Conservation (phyloP, 306 rosid species). For the Dicorynia guianensis region DNA sequence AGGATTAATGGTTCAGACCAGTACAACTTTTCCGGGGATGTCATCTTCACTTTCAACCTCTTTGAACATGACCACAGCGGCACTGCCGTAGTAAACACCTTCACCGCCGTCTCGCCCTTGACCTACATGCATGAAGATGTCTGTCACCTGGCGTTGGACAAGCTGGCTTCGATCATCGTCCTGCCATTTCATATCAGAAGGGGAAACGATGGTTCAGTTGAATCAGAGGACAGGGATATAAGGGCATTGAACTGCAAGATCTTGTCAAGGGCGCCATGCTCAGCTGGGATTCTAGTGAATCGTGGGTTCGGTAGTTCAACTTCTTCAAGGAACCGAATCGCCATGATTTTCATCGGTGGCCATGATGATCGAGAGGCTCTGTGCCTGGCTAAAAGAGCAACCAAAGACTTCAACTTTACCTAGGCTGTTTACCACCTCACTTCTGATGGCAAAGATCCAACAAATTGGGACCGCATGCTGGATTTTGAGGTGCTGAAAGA, state of each 20-base stretch:
- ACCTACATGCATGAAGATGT: conserved; percentile 57
- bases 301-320: conserved; percentile 16
- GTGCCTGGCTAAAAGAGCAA: conserved; percentile 44
- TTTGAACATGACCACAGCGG: conserved; percentile 38
- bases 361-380: conserved; percentile 59
- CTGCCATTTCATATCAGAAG: conserved; percentile 58
- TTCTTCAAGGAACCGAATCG: conserved; percentile 19
- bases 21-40: conserved; percentile 38
- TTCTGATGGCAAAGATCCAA: not conserved
- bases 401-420: not conserved
- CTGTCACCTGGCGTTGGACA: conserved; percentile 52
- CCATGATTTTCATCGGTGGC: conserved; percentile 57
- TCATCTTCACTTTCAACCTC: conserved; percentile 44
- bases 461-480: conserved; percentile 37
- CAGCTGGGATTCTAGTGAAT: conserved; percentile 49
- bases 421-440: conserved; percentile 43
- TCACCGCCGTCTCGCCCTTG: conserved; percentile 51
- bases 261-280: conserved; percentile 51
- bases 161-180: conserved; percentile 39
- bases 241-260: conserved; percentile 48
- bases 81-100: conserved; percentile 17
- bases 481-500: conserved; percentile 46
- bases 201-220: conserved; percentile 37
- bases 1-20: not conserved
- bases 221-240: conserved; percentile 32